A percentile compares a stretch with the other conserved stretches of the same genome.
Conservation (phyloP, 257 asterid species). For the Jacaranda mimosifolia region DNA sequence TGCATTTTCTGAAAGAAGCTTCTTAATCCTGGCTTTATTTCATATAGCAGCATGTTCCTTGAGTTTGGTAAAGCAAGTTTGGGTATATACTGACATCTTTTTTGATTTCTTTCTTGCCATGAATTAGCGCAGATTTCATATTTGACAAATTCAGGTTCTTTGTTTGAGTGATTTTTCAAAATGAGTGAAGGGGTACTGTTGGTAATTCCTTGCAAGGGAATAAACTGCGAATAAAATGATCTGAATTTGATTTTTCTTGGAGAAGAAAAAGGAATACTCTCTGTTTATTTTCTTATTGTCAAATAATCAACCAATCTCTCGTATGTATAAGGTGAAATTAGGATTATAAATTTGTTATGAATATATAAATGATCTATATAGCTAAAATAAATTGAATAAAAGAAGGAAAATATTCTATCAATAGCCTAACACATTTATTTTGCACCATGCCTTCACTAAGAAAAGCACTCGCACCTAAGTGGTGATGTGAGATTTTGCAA, state of each 20-base stretch:
- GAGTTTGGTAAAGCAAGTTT: conserved; percentile 18
- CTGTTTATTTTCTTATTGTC: too few relatives aligned
- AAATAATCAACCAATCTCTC: too few relatives aligned
- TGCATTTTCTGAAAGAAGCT: conserved; percentile 25
- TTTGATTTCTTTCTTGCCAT: conserved; percentile 10
- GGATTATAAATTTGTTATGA: background rate
- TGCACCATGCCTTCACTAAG: too few relatives aligned
- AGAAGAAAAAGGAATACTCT: too few relatives aligned
- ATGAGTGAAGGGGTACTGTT: background rate
- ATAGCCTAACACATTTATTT: too few relatives aligned
- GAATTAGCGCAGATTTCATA: conserved; percentile 16
- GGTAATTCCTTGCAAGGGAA: background rate
- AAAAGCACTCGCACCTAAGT: too few relatives aligned
- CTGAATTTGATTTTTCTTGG: conserved; percentile 6
- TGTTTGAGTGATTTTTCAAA: conserved; percentile 3
- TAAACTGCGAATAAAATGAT: background rate
- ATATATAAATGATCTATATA: too few relatives aligned
- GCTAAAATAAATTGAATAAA: too few relatives aligned
- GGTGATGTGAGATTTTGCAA: too few relatives aligned
- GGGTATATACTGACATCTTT: background rate
- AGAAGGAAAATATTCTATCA: too few relatives aligned
- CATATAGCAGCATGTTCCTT: conserved; percentile 2
- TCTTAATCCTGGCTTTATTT: background rate
- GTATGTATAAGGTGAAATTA: background rate
- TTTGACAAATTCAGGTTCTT: conserved; percentile 7